Percentiles rank a stretch among this genome's conserved stretches.
phyloP scores from a whole-genome alignment of 2,329 filamentous ascomycete species.

The Colletotrichum abscissum region DNA sequence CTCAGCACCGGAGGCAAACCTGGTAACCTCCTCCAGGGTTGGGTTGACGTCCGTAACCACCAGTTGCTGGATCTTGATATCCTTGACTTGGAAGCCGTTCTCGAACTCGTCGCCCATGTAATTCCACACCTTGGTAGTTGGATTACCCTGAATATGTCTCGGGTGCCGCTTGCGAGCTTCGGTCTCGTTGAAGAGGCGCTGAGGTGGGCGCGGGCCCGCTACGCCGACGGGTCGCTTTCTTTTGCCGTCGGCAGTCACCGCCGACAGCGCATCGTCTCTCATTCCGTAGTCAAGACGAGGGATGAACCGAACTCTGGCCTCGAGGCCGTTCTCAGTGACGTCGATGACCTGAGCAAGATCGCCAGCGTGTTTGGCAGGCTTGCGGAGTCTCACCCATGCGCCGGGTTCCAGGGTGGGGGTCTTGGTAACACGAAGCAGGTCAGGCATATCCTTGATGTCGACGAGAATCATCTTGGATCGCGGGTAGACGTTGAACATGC shows the following conservation, averaged over 20 bases:
- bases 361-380: conserved; percentile 82
- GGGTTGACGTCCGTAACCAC: conserved; percentile 92
- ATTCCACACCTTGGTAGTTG: conserved; percentile 82
- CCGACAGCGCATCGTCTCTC: conserved; percentile 75
- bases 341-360: conserved; percentile 94
- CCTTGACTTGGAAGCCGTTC: conserved; percentile 93
- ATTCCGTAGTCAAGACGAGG: conserved; percentile 92
- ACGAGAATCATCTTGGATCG: conserved; percentile 88
- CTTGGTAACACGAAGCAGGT: conserved; percentile 90
- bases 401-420: conserved; percentile 86
- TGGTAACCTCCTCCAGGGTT: conserved; percentile 93
- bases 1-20: conserved; percentile 87
- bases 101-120: conserved; percentile 92
- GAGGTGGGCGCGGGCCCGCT: conserved; percentile 79
- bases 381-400: conserved; percentile 90
- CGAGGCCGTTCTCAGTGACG: conserved; percentile 91
- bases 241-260: conserved; percentile 71
- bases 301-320: conserved; percentile 87
- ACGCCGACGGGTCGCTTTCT: conserved; percentile 77
- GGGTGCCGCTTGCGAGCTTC: conserved; percentile 92
- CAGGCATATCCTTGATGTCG: conserved; percentile 97
- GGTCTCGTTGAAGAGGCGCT: conserved; percentile 90
- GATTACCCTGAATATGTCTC: conserved; percentile 71
- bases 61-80: conserved; percentile 89
- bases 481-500: conserved; percentile 89